Evolutionary conservation across 345 rosid species (phyloP).

Genomic region (Lagerstroemia speciosa): DNA sequence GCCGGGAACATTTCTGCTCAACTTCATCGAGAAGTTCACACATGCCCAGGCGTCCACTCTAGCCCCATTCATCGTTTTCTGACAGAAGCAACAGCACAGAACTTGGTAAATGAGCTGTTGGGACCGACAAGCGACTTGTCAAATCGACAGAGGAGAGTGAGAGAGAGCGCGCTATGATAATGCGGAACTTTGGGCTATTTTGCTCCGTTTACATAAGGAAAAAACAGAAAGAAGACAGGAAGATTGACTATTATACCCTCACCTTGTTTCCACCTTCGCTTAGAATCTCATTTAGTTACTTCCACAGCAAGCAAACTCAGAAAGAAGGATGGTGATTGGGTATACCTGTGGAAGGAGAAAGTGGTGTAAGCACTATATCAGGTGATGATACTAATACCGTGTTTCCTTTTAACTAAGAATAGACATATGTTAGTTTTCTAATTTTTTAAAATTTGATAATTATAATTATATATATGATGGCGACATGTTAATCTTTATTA

Average conservation of each 20-base stretch:
- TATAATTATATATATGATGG: too few species aligned
- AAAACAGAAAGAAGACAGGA: background rate
- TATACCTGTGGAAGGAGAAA: too few species aligned
- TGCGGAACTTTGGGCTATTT: background rate
- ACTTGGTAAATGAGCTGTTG: background rate
- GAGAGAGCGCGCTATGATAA: background rate
- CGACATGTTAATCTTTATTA: too few species aligned
- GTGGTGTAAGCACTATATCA: too few species aligned
- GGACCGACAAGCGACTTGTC: background rate
- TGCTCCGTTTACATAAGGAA: too few species aligned
- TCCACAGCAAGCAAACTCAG: too few species aligned
- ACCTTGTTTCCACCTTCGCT: too few species aligned
- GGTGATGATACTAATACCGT: too few species aligned
- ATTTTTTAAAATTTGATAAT: too few species aligned
- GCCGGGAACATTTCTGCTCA: slow-evolving; percentile 8
- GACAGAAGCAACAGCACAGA: slow-evolving; percentile 8
- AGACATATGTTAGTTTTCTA: too few species aligned
- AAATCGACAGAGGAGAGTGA: background rate
- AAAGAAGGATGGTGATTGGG: too few species aligned
- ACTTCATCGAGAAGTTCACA: slow-evolving; percentile 32
- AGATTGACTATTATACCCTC: background rate
- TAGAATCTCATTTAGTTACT: background rate
- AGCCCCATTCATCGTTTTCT: slow-evolving; percentile 84
- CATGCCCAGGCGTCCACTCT: slow-evolving; percentile 56
- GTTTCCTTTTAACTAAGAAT: too few species aligned